Conservation (phyloP, 176 grass and related monocot species). For the Eragrostis curvula region DNA sequence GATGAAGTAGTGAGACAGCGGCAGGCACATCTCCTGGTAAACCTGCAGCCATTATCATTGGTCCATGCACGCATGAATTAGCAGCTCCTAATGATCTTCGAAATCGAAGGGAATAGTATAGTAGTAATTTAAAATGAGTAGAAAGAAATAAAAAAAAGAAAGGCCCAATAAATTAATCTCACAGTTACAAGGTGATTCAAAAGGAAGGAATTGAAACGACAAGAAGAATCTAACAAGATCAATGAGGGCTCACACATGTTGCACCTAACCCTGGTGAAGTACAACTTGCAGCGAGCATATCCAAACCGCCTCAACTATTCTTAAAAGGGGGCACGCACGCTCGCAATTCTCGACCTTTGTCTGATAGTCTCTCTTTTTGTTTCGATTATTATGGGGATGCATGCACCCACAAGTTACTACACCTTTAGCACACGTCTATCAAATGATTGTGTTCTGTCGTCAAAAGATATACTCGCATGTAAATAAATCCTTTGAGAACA, state of each 20-base stretch:
- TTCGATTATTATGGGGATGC: too few species aligned
- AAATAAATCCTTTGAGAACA: too few species aligned
- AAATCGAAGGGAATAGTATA: too few species aligned
- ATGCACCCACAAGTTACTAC: too few species aligned
- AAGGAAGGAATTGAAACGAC: background rate
- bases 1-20: slow-evolving; percentile 92
- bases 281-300: background rate
- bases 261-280: background rate
- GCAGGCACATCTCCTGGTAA: slow-evolving; percentile 56
- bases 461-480: too few species aligned
- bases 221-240: background rate
- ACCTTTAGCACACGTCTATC: too few species aligned
- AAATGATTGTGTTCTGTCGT: too few species aligned
- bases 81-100: too few species aligned
- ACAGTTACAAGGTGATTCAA: background rate
- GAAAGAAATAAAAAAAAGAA: too few species aligned
- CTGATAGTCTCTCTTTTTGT: background rate
- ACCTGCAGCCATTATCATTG: slow-evolving; percentile 42
- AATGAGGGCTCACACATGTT: background rate
- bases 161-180: background rate
- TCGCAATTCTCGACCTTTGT: background rate
- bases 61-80: too few species aligned
- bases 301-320: background rate
- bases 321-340: background rate
- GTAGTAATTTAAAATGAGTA: too few species aligned